phyloP scores from a whole-genome alignment of 129 eudicot species.

The Ambrosia trifida region DNA sequence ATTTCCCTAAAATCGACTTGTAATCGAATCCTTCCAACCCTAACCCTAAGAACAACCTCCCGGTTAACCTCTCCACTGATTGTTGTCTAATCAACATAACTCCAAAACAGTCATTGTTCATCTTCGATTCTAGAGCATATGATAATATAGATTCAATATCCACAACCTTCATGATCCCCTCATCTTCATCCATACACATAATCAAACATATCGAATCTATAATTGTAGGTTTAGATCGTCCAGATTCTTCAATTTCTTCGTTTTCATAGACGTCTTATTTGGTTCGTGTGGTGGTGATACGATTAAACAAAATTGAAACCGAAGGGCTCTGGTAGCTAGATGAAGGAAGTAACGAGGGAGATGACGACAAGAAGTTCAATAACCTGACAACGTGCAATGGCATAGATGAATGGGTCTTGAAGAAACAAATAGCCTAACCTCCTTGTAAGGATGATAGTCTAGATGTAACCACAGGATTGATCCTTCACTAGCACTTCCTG shows the following conservation, averaged over 20 bases:
- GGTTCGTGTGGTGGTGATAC: conserved; percentile 29
- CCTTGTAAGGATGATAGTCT: too few relatives aligned
- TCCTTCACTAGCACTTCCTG: too few relatives aligned
- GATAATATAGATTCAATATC: conserved; percentile 35
- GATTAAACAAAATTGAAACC: conserved; percentile 66
- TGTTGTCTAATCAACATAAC: conserved; percentile 43
- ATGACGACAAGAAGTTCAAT: conserved; percentile 46
- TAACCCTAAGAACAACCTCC: conserved; percentile 39
- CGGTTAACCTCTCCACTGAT: conserved; percentile 36
- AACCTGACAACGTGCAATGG: conserved; percentile 53
- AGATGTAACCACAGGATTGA: too few relatives aligned
- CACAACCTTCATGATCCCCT: conserved; percentile 33
- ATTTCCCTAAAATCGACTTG: conserved; percentile 46
- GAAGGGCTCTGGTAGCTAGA: conserved; percentile 52
- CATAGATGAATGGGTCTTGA: too few relatives aligned
- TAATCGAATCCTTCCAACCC: conserved; percentile 49
- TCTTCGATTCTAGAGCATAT: conserved; percentile 36
- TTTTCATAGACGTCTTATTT: too few relatives aligned
- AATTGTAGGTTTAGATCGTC: conserved; percentile 15
- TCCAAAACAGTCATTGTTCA: conserved; percentile 36
- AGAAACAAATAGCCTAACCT: too few relatives aligned
- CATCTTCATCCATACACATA: conserved; percentile 28
- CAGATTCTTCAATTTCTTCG: too few relatives aligned
- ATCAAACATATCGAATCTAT: background rate
- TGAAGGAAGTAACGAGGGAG: conserved; percentile 44